A percentile compares a stretch with the other conserved stretches of the same genome.
Conservation (phyloP, 1,139 yeast species). For the Spathaspora sp. region DNA sequence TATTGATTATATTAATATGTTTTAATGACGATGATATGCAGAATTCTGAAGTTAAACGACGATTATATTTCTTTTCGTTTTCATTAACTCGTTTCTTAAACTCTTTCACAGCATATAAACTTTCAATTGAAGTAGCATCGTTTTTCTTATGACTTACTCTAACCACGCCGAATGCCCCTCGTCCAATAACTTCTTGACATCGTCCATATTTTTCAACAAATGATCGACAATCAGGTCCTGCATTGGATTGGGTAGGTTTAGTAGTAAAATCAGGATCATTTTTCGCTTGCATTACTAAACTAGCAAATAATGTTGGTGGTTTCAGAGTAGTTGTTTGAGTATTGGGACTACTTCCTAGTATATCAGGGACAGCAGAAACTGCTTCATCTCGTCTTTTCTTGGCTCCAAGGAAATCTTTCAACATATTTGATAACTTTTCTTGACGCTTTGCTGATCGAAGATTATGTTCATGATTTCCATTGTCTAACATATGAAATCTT, state of each 20-base stretch:
- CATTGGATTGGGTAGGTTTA: neutral
- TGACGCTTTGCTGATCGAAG: conserved; percentile 78
- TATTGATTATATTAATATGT: conserved; percentile 65
- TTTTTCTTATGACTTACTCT: conserved; percentile 44
- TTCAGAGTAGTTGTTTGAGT: conserved; percentile 10
- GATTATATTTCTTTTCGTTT: conserved; percentile 43
- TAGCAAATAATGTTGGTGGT: conserved; percentile 82
- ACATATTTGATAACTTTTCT: conserved; percentile 83
- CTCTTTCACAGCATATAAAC: conserved; percentile 49
- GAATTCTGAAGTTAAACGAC: conserved; percentile 47
- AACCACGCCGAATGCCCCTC: conserved; percentile 51
- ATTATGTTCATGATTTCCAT: conserved; percentile 78
- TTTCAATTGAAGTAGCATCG: conserved; percentile 20
- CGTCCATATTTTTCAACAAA: conserved; percentile 52
- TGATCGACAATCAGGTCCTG: conserved; percentile 32
- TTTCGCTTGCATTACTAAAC: conserved; percentile 70
- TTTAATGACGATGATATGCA: conserved; percentile 50
- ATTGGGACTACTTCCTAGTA: conserved; percentile 20
- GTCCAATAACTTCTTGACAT: conserved; percentile 50
- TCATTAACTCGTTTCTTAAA: conserved; percentile 44
- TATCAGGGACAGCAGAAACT: conserved; percentile 78
- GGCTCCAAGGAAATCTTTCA: conserved; percentile 81
- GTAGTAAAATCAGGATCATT: conserved; percentile 16
- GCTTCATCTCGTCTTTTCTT: conserved; percentile 81
- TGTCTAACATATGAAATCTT: conserved; percentile 55